Evolutionary conservation across 371 early-diverging fungal species (phyloP).

Genomic region (Dinochytrium kinnereticum): DNA sequence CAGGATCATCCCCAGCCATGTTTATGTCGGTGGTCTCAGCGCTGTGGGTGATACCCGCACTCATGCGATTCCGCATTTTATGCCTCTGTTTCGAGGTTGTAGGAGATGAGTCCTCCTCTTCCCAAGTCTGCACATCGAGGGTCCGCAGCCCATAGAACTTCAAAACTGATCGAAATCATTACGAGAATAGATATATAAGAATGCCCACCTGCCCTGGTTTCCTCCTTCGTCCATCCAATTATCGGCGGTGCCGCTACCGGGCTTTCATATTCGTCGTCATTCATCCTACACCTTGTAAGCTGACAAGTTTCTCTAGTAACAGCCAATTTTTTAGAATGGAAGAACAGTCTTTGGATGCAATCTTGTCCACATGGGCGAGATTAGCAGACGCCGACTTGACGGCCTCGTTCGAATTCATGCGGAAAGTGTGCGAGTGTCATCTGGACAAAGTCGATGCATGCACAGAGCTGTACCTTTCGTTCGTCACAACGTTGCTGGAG

Average conservation of each 20-base stretch:
- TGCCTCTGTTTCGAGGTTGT: not conserved
- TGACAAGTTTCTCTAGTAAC: not conserved
- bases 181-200: not conserved
- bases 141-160: conserved; percentile 44
- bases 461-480: not conserved
- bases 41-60: not conserved
- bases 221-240: conserved; percentile 38
- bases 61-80: not conserved
- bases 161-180: conserved; percentile 29
- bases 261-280: not conserved
- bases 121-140: conserved; percentile 44
- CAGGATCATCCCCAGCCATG: conserved; percentile 12
- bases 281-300: not conserved
- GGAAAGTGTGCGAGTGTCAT: not conserved
- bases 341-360: not conserved
- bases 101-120: conserved; percentile 18
- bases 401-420: not conserved
- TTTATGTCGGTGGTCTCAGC: conserved; percentile 10
- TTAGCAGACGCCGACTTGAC: not conserved
- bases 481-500: not conserved
- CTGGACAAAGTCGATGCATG: not conserved
- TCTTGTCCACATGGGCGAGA: not conserved
- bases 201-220: conserved; percentile 36
- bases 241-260: not conserved
- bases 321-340: not conserved